A percentile compares a stretch with the other conserved stretches of the same genome.
phyloP scores from a whole-genome alignment of 1,139 yeast genomes.

The Candida tetrigidarum region DNA sequence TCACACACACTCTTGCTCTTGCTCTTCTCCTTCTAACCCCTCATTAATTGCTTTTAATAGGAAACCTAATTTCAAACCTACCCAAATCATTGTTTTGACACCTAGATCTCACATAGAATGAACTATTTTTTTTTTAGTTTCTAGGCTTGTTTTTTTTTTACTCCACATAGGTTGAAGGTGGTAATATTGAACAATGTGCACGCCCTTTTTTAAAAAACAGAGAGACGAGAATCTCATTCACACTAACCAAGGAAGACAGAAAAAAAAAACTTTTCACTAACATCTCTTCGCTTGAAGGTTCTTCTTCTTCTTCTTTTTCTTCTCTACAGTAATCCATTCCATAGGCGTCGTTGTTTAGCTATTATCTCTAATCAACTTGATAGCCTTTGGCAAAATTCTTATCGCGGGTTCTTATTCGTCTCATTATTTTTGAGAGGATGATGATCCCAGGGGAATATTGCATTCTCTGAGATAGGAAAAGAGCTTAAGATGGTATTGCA shows the following conservation, averaged over 20 bases:
- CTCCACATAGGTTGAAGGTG: too few species aligned
- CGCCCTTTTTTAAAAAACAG: too few species aligned
- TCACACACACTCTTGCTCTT: background rate
- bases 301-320: slow-evolving; percentile 8
- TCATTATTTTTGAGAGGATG: background rate
- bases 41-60: too few species aligned
- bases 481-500: slow-evolving; percentile 25
- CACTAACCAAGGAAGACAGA: background rate
- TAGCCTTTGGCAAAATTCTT: slow-evolving; percentile 27
- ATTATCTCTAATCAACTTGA: slow-evolving; percentile 33
- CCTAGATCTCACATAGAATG: too few species aligned
- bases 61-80: too few species aligned
- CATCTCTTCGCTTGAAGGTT: too few species aligned
- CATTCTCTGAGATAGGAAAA: slow-evolving; percentile 12
- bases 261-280: slow-evolving; percentile 10
- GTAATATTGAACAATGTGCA: too few species aligned
- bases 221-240: background rate
- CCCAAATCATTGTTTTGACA: too few species aligned
- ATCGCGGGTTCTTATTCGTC: slow-evolving; percentile 6
- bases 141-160: too few species aligned
- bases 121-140: too few species aligned
- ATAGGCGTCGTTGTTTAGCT: slow-evolving; percentile 38
- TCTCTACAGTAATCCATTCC: slow-evolving; percentile 29
- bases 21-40: background rate
- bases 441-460: slow-evolving; percentile 14